phyloP scores from a whole-genome alignment of 148 eudicot species.

The Chenopodium berlandieri region DNA sequence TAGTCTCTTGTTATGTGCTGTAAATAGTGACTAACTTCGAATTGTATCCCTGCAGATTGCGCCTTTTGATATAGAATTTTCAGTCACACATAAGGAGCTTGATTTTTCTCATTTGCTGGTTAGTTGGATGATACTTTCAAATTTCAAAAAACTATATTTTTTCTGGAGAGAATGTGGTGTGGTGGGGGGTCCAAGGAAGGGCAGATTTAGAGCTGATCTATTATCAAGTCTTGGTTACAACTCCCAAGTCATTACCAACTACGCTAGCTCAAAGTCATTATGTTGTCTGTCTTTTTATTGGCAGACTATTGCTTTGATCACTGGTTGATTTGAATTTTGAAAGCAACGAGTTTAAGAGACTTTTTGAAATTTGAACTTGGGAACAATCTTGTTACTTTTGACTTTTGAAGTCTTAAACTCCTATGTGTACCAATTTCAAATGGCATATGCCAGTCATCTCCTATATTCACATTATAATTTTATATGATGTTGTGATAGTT shows the following conservation, averaged over 20 bases:
- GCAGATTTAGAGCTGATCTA: not conserved
- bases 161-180: too few species aligned
- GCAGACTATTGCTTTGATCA: not conserved
- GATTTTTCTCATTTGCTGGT: conserved; percentile 99
- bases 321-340: not conserved
- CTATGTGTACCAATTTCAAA: not conserved
- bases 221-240: not conserved
- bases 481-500: not conserved
- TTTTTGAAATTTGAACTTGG: conserved; percentile 4
- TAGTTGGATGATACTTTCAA: conserved; percentile 26
- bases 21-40: conserved; percentile 28
- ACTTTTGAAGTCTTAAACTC: not conserved
- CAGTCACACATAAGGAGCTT: conserved; percentile 95
- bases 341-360: not conserved
- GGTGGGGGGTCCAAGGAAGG: not conserved
- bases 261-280: not conserved
- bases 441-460: conserved; percentile 4
- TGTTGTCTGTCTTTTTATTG: not conserved
- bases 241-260: not conserved
- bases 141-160: not conserved
- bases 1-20: conserved; percentile 9
- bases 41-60: conserved; percentile 72
- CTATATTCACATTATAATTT: not conserved
- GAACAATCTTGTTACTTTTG: not conserved
- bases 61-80: conserved; percentile 96